Evolutionary conservation across 306 rosid genomes (phyloP).

Genomic region (Casuarina equisetifolia): DNA sequence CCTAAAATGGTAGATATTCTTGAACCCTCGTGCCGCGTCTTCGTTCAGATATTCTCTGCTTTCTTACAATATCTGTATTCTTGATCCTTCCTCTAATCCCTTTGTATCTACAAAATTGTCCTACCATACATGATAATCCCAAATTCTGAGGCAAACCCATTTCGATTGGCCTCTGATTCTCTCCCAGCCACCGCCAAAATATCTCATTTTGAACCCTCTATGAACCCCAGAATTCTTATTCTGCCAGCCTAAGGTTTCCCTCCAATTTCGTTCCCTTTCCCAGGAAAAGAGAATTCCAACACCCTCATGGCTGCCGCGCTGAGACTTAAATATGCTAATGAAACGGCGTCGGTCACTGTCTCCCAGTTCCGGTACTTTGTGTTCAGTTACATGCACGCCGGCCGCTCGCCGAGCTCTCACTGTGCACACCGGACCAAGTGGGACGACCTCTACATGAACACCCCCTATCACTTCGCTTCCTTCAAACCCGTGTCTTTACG

Average conservation of each 20-base stretch:
- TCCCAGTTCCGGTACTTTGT: conserved; percentile 61
- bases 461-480: conserved; percentile 65
- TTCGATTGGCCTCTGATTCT: conserved; percentile 17
- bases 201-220: conserved; percentile 7
- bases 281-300: not conserved
- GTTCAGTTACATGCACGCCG: conserved; percentile 46
- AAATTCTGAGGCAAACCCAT: conserved; percentile 29
- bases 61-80: not conserved
- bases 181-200: not conserved
- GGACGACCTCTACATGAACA: conserved; percentile 43
- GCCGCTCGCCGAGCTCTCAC: conserved; percentile 44
- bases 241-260: conserved; percentile 5
- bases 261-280: conserved; percentile 10
- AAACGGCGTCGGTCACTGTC: conserved; percentile 48
- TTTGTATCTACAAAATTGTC: conserved; percentile 22
- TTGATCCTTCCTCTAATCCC: conserved; percentile 13
- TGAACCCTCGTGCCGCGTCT: not conserved
- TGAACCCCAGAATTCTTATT: conserved; percentile 19
- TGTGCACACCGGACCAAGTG: conserved; percentile 36
- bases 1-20: not conserved
- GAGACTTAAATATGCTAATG: conserved; percentile 66
- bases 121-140: conserved; percentile 23
- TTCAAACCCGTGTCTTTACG: conserved; percentile 73
- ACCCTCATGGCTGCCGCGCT: conserved; percentile 61
- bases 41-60: not conserved